Evolutionary conservation across 441 rosid genomes (phyloP).

Genomic region (Biscutella laevigata): DNA sequence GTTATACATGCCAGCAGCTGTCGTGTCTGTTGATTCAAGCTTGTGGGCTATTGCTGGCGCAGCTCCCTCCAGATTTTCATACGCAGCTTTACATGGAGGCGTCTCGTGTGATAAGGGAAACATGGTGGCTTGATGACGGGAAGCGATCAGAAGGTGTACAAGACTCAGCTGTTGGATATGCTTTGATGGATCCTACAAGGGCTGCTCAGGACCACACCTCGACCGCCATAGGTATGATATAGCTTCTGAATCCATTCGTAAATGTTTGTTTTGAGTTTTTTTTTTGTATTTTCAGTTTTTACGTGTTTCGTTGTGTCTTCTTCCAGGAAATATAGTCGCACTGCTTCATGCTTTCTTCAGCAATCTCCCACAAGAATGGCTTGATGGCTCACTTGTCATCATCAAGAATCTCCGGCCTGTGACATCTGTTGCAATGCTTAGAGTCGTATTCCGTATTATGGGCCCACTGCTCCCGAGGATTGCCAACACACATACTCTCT

Average conservation of each 20-base stretch:
- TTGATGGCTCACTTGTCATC: conserved; percentile 74
- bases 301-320: conserved; percentile 5
- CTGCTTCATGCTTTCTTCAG: conserved; percentile 90
- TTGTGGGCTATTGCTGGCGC: conserved; percentile 89
- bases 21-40: conserved; percentile 95
- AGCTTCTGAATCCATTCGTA: conserved; percentile 8
- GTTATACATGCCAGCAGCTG: conserved; percentile 89
- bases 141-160: conserved; percentile 66
- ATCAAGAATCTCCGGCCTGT: conserved; percentile 77
- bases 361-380: conserved; percentile 97
- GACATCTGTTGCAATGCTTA: conserved; percentile 85
- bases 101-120: conserved; percentile 65
- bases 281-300: neutral
- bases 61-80: conserved; percentile 85
- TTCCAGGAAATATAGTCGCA: conserved; percentile 79
- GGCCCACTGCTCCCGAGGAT: conserved; percentile 93
- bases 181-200: conserved; percentile 95
- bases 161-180: conserved; percentile 87
- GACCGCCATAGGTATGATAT: conserved; percentile 72
- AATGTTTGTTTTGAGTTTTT: neutral
- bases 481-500: conserved; percentile 74
- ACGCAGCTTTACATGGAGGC: conserved; percentile 75
- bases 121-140: conserved; percentile 91
- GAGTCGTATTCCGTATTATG: conserved; percentile 89
- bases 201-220: conserved; percentile 98